These are phyloP conservation scores for Effrenium voratum DNA, from an alignment of 73 alveolate genomes.

Conservation along the genomic window DNA sequence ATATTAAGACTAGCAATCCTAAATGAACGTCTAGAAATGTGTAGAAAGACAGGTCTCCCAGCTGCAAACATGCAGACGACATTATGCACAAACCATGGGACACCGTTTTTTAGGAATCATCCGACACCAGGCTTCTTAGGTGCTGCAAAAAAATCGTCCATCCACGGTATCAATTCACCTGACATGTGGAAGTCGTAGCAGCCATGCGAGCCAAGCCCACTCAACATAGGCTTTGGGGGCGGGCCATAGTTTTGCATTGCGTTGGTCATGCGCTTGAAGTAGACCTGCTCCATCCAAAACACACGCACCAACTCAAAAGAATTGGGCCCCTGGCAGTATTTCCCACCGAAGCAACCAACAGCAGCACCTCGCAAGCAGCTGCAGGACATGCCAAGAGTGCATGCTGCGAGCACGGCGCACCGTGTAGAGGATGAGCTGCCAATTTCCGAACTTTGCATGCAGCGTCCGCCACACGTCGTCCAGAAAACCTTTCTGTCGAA, in stretches of 20 bases:
- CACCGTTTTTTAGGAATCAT: no score
- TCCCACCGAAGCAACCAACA: constrained; percentile 60
- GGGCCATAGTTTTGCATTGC: constrained; percentile 92
- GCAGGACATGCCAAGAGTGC: neutral
- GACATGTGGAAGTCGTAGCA: no score
- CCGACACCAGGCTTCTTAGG: no score
- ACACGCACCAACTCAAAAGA: neutral
- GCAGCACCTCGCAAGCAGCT: neutral
- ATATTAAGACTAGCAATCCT: no score
- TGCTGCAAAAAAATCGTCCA: no score
- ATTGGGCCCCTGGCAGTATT: constrained; percentile 20
- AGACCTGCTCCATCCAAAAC: neutral
- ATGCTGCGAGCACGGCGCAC: neutral
- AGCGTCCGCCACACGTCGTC: constrained; percentile 15
- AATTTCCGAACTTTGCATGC: no score
- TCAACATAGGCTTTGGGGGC: neutral
- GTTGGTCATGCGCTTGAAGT: constrained; percentile 76
- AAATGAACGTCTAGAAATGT: no score
- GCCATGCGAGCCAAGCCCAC: no score
- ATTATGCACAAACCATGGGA: no score
- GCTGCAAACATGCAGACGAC: no score
- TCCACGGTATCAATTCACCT: no score
- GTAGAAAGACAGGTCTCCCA: no score
- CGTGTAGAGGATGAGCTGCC: constrained; percentile 63
- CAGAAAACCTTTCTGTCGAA: neutral